A percentile compares a stretch with the other conserved stretches of the same genome.
Conservation (phyloP, 306 rosid genomes). For the apple (Malus domestica) region DNA sequence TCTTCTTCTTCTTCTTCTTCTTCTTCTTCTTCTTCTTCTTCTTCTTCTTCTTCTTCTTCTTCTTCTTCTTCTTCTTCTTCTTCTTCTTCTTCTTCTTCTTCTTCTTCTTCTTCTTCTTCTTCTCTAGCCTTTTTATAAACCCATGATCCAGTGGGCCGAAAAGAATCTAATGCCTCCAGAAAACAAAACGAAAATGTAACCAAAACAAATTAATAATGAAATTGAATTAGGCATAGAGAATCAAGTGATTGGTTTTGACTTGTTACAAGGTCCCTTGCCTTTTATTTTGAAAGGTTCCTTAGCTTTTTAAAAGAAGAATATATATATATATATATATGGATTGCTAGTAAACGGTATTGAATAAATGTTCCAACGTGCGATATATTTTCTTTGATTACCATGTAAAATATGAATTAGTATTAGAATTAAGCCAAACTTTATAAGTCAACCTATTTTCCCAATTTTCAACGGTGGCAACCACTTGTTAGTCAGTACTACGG, state of each 20-base stretch:
- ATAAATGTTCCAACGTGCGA: not conserved
- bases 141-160: not conserved
- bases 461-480: too few relatives aligned
- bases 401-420: too few relatives aligned
- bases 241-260: not conserved
- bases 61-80: too few relatives aligned
- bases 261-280: not conserved
- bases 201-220: not conserved
- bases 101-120: not conserved
- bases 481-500: too few relatives aligned
- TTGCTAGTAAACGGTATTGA: not conserved
- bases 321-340: not conserved
- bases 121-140: slow-evolving; percentile 2
- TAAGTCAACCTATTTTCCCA: too few relatives aligned
- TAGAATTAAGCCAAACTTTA: too few relatives aligned
- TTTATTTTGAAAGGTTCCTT: not conserved
- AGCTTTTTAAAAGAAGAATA: slow-evolving; percentile 1
- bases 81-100: too few relatives aligned
- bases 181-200: not conserved
- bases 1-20: too few relatives aligned
- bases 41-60: not conserved
- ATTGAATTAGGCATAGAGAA: not conserved
- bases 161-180: not conserved
- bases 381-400: not conserved
- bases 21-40: too few relatives aligned